Evolutionary conservation across 257 asterid genomes (phyloP), one percentile per base, ranked within the genome.

Genomic region (Nicotiana tabacum): DNA sequence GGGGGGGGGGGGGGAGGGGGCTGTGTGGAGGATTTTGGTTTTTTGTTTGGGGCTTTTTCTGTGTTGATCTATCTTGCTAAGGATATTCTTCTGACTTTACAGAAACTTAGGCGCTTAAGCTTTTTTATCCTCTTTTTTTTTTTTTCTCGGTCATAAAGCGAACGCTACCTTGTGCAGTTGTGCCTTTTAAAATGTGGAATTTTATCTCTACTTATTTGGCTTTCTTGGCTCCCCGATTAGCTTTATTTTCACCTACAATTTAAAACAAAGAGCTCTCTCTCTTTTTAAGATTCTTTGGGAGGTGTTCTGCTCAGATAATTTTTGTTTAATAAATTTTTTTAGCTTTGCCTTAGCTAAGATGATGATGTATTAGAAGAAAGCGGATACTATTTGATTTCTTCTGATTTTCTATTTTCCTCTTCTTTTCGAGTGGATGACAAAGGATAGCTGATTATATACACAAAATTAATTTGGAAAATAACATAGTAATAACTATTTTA

Each of bases 81-180:
- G 77, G 81, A 82, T 82, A 84, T 84, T 87, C 83, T 57, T 68
- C 35, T 77, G 76, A 39, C 83, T 82, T 87, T 76, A 66, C 87
- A 78, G 83, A 84, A 70, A 81, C 32, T 4, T 80, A 66, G 77
- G 84, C 62, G 18, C 72, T 43, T 65, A 62, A 24, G 16, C 43
- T 39, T 78, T 35, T 18, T 77, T 30, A 18, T 18, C 43, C 35
- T 46, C 27, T 24, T 24, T 24, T 35, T 56, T 21, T 21, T 21
- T 37, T 24, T 78, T 78, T 56, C 64, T 43, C 76, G 43, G 80
- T 58, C 53, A 55, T 53, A 78, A 66, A 32, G 84, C 39, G 58
- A 69, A 43, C 69, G 67, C 17, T 81, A 43, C 46, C 57, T 79
- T 83, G 58, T 24, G 27, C 27, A 24, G 27, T 24, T 24, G 27